Percentiles rank a stretch among this genome's conserved stretches.
Conservation (phyloP, 1,139 yeast genomes). For the Wickerhamiella pararugosa region DNA sequence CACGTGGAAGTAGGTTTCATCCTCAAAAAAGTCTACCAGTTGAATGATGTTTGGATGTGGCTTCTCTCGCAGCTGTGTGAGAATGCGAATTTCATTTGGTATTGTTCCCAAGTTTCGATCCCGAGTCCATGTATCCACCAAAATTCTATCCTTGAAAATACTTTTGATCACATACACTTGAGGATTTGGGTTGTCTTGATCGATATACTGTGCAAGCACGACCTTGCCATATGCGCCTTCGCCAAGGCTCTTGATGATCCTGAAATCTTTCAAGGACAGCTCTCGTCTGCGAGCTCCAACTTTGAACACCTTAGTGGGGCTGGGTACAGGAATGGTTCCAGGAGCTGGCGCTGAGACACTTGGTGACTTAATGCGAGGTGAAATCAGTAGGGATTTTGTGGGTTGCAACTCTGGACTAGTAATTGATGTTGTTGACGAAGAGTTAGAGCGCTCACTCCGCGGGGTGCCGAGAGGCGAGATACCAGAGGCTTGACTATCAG, state of each 20-base stretch:
- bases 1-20: conserved; percentile 69
- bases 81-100: conserved; percentile 86
- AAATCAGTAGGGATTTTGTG: background rate
- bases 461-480: background rate
- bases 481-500: background rate
- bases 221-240: conserved; percentile 97
- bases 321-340: too few relatives aligned
- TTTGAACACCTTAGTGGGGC: background rate
- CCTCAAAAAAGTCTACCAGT: conserved; percentile 83
- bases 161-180: conserved; percentile 67
- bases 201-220: conserved; percentile 40
- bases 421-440: too few relatives aligned
- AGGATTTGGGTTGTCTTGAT: conserved; percentile 22
- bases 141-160: conserved; percentile 77
- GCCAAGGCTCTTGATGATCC: conserved; percentile 64
- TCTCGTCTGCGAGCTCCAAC: conserved; percentile 27
- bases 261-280: conserved; percentile 58
- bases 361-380: background rate
- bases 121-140: conserved; percentile 95
- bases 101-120: conserved; percentile 83
- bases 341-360: too few relatives aligned
- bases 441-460: too few relatives aligned
- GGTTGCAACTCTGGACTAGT: background rate
- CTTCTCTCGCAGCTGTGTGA: conserved; percentile 51
- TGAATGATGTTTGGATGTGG: conserved; percentile 82